These are phyloP conservation scores for Cryphonectria radicalis DNA, from an alignment of 2,329 filamentous ascomycete species.

Conservation along the genomic window DNA sequence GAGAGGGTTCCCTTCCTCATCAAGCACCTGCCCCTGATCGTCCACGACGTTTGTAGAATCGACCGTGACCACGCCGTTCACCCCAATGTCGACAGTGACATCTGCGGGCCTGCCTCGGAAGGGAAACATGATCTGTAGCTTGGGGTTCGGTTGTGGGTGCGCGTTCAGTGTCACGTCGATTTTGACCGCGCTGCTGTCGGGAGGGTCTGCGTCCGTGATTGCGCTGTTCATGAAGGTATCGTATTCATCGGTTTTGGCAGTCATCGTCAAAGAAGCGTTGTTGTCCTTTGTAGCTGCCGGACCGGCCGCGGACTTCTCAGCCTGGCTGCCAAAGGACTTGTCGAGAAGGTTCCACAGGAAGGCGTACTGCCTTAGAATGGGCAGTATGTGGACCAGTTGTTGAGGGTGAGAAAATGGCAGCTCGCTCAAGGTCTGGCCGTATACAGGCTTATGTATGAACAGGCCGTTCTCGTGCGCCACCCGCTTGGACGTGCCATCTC, in stretches of 20 bases:
- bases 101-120: conserved; percentile 54
- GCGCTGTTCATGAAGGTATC: conserved; percentile 24
- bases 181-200: conserved; percentile 33
- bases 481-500: conserved; percentile 36
- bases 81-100: conserved; percentile 61
- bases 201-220: conserved; percentile 18
- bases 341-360: conserved; percentile 68
- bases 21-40: conserved; percentile 27
- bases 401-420: conserved; percentile 79
- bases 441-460: conserved; percentile 74
- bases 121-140: conserved; percentile 59
- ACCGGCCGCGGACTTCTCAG: conserved; percentile 31
- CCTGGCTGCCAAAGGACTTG: conserved; percentile 58
- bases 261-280: conserved; percentile 17
- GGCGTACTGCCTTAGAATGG: conserved; percentile 75
- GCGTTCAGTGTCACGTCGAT: conserved; percentile 59
- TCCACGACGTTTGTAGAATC: conserved; percentile 59
- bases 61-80: conserved; percentile 63
- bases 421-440: conserved; percentile 67
- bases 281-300: conserved; percentile 26
- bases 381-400: conserved; percentile 76
- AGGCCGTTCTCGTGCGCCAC: conserved; percentile 63
- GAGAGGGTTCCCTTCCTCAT: conserved; percentile 40
- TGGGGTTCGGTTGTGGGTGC: conserved; percentile 47
- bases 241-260: conserved; percentile 28